These are phyloP conservation scores for Ustilago sp. DNA, from an alignment of 1,284 basidiomycete species.

Conservation along the genomic window DNA sequence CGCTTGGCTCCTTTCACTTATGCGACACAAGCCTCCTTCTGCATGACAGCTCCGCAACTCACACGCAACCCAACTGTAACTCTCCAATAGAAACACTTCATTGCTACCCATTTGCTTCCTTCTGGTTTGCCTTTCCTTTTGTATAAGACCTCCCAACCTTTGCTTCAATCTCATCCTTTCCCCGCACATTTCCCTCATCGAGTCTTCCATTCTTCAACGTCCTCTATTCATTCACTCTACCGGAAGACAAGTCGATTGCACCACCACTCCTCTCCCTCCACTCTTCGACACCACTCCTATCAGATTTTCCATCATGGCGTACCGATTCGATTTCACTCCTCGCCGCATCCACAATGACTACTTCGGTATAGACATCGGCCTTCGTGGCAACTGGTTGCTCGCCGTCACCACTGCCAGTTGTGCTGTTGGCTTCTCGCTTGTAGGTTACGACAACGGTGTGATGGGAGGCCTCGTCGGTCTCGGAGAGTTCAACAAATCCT, in stretches of 20 bases:
- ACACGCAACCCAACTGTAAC: neutral
- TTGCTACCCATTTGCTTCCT: neutral
- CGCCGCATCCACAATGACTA: conserved; percentile 40
- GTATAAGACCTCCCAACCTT: conserved; percentile 13
- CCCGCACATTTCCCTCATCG: conserved; percentile 3
- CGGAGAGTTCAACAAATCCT: conserved; percentile 39
- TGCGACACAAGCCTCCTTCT: neutral
- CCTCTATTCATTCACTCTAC: neutral
- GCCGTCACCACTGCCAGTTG: conserved; percentile 44
- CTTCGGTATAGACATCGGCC: conserved; percentile 43
- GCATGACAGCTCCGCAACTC: conserved; percentile 3
- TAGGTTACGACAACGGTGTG: conserved; percentile 50
- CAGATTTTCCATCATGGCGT: conserved; percentile 12
- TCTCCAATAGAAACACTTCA: neutral
- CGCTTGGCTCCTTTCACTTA: neutral
- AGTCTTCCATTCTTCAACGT: neutral
- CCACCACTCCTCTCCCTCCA: neutral
- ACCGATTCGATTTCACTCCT: conserved; percentile 21
- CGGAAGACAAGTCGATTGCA: neutral
- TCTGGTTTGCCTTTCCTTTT: neutral
- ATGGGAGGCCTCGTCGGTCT: conserved; percentile 34
- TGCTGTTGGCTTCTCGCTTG: conserved; percentile 35
- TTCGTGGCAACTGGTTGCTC: conserved; percentile 37
- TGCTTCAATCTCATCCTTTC: neutral
- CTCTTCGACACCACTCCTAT: neutral